Evolutionary conservation across 495 filamentous ascomycete genomes (phyloP).

Genomic region (Beverwykella pulmonaria): DNA sequence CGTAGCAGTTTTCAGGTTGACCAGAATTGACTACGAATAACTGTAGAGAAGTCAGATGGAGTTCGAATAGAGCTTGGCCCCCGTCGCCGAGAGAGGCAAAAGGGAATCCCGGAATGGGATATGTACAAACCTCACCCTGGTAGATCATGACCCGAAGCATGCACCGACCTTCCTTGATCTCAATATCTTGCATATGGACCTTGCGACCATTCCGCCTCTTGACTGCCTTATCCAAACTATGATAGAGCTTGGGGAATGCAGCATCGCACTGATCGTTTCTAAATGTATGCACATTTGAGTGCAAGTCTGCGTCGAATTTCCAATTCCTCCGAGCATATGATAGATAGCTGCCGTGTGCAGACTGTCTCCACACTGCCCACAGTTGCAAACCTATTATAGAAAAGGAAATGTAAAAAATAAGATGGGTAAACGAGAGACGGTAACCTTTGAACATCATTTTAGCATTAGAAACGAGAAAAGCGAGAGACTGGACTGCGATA

Average conservation of each 20-base stretch:
- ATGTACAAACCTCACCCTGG: slow-evolving; percentile 20
- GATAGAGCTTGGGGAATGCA: slow-evolving; percentile 31
- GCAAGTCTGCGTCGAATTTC: slow-evolving; percentile 21
- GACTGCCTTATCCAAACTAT: slow-evolving; percentile 19
- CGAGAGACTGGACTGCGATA: neutral
- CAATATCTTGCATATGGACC: slow-evolving; percentile 8
- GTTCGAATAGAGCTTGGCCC: neutral
- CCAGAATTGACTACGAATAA: slow-evolving; percentile 25
- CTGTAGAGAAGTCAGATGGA: neutral
- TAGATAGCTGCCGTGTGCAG: neutral
- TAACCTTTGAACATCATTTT: slow-evolving; percentile 19
- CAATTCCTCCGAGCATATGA: slow-evolving; percentile 10
- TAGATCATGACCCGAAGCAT: slow-evolving; percentile 29
- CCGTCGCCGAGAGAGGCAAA: neutral
- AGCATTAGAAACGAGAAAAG: slow-evolving; percentile 2
- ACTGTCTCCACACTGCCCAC: slow-evolving; percentile 16
- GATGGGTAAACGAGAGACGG: slow-evolving; percentile 12
- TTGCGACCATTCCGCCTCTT: slow-evolving; percentile 14
- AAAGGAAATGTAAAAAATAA: slow-evolving; percentile 11
- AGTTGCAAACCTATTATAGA: slow-evolving; percentile 20
- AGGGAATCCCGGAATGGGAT: neutral
- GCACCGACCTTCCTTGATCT: slow-evolving; percentile 19
- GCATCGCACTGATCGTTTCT: slow-evolving; percentile 29
- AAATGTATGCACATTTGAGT: slow-evolving; percentile 29
- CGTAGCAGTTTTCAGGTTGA: slow-evolving; percentile 23